phyloP scores from a whole-genome alignment of 78 protist species.

The Chrysochromulina parva region DNA sequence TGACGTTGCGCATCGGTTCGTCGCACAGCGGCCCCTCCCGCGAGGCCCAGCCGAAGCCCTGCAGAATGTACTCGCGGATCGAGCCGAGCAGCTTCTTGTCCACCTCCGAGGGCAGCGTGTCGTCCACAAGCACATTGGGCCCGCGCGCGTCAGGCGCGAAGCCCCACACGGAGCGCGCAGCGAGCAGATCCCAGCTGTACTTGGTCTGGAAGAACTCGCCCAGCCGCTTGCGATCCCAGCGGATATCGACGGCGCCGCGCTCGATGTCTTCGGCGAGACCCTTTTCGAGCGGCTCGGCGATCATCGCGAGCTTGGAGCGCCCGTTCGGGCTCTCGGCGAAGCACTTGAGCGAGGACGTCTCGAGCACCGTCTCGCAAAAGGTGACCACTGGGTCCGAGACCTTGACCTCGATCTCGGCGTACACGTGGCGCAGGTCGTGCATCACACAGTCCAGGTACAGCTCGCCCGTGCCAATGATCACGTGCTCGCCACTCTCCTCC shows the following conservation, averaged over 20 bases:
- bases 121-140: conserved; percentile 92
- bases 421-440: conserved; percentile 88
- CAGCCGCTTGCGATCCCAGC: conserved; percentile 10
- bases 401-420: conserved; percentile 86
- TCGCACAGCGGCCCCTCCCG: conserved; percentile 93
- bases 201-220: conserved; percentile 73
- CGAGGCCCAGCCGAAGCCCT: conserved; percentile 97
- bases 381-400: conserved; percentile 92
- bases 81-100: conserved; percentile 64
- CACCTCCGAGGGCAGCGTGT: conserved; percentile 87
- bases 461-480: conserved; percentile 97
- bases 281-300: conserved; percentile 93
- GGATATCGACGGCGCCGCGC: conserved; percentile 28
- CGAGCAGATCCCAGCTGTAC: conserved; percentile 94
- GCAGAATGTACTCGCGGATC: conserved; percentile 51
- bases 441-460: conserved; percentile 93
- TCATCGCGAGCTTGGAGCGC: conserved; percentile 89
- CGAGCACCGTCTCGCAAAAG: conserved; percentile 93
- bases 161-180: conserved; percentile 96
- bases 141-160: conserved; percentile 89
- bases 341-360: conserved; percentile 90
- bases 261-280: conserved; percentile 92
- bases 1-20: conserved; percentile 69
- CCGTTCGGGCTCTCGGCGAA: conserved; percentile 91
- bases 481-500: conserved; percentile 98